Evolutionary conservation across 2,329 filamentous ascomycete genomes (phyloP), one percentile per base, ranked within the genome.

Genomic region (Fusarium sambucinum): DNA sequence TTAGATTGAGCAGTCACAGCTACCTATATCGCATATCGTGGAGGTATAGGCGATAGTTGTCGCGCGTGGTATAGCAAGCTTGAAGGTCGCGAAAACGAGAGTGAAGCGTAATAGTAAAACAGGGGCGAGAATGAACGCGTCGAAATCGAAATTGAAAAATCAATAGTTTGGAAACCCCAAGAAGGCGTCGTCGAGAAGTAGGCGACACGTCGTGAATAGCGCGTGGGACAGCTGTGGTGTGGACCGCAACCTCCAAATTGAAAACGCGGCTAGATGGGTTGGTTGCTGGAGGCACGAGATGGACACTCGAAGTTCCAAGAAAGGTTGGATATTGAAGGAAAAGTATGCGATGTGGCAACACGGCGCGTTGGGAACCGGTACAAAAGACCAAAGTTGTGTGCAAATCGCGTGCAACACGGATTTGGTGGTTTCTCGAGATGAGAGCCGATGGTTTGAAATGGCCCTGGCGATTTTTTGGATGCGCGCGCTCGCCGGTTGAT

Each of bases 391-490:
- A 74, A 79, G 77, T 80, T 79, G 82, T 79, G 80, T 82, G 77
- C 78, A 82, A 85, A 82, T 82, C 81, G 85, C 84, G 85, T 85
- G 81, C 80, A 81, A 83, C 81, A 80, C 79, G 80, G 81, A 81
- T 80, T 81, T 82, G 79, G 81, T 80, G 80, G 80, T 78, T 78
- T 82, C 80, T 83, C 79, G 78, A 80, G 85, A 87, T 87, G 84
- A 82, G 78, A 80, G 80, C 84, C 80, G 85, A 87, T 87, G 85
- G 79, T 83, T 84, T 83, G 82, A 82, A 82, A 83, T 82, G 83
- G 84, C 83, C 84, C 81, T 83, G 84, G 84, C 82, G 85, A 86
- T 86, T 84, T 86, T 86, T 86, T 84, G 80, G 84, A 87, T 87
- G 85, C 85, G 85, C 85, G 85, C 83, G 78, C 81, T 84, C 79